Evolutionary conservation across 2,329 filamentous ascomycete species (phyloP), one percentile per base, ranked within the genome.

Genomic region (Leptographium lundbergii): DNA sequence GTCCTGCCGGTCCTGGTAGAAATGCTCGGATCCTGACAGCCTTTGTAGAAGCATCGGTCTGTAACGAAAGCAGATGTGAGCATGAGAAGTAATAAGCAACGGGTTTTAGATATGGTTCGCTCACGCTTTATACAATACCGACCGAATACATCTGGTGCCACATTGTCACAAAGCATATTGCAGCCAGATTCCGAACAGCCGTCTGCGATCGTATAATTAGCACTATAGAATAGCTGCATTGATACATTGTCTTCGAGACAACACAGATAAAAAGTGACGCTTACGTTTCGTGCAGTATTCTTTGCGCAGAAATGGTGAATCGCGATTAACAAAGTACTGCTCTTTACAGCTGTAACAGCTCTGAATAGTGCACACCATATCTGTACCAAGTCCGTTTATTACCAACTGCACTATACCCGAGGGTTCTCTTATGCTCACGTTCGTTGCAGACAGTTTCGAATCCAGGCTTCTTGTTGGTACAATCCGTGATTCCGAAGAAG

Each of bases 1-100:
- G n/a, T 7, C 19, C 22, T 13, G 4, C 58, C 39, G 2, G n/a
- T 7, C 19, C 22, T 13, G 4, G 57, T 32, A 1, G 42, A 19
- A 45, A 48, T 17, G 19, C 45, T 56, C 45, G 14, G 29, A 32
- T 53, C 45, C 11, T 39, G 13, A 24, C 61, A 62, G 19, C 56
- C 53, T 1, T 29, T 32, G 47, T 62, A 62, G 42, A 57, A 56
- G 56, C 59, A 62, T 14, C 51, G 56, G 50, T 62, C 61, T 62
- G 24, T 11, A 17, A 13, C 14, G 45, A 9, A n/a, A 22, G 9
- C 22, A 22, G 5, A 45, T 50, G 47, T 50, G 22, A 50, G 47
- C 3, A 50, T 22, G 47, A 4, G 13, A 24, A 25, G 4, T 39
- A 14, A 1, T 14, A 4, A 22, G 13, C 10, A 25, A 50, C 14